Conservation (phyloP, 2,329 filamentous ascomycete species). For the Hortaea sp. region DNA sequence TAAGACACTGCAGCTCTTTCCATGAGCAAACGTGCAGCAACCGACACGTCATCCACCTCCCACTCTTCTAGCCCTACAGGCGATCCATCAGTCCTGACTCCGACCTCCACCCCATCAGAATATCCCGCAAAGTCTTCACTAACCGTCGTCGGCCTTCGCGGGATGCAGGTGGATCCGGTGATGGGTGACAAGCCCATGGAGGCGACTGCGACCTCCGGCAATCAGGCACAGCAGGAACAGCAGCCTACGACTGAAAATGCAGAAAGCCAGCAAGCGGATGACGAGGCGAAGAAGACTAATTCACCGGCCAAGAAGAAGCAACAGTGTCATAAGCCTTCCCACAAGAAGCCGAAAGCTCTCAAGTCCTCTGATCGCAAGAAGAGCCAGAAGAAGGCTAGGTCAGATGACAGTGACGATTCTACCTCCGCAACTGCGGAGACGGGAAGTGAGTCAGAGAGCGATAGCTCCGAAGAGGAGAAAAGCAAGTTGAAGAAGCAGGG, state of each 20-base stretch:
- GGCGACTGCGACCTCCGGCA: conserved; percentile 1
- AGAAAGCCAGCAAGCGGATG: conserved; percentile 2
- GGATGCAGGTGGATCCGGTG: conserved; percentile 7
- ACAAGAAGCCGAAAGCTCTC: conserved; percentile 4
- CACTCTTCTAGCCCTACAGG: conserved; percentile 7
- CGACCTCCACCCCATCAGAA: conserved; percentile 18
- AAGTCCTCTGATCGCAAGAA: conserved; percentile 6
- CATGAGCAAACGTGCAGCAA: conserved; percentile 15
- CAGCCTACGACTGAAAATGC: conserved; percentile 5
- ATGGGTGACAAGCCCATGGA: conserved; percentile 19
- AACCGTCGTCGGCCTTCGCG: conserved; percentile 9
- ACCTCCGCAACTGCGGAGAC: neutral
- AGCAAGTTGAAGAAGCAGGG: conserved; percentile 13
- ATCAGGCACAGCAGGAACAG: neutral
- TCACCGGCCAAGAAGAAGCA: conserved; percentile 11
- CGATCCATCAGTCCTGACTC: conserved; percentile 12
- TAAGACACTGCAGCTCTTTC: conserved; percentile 4
- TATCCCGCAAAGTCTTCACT: conserved; percentile 9
- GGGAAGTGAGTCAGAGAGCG: neutral
- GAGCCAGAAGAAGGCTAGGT: conserved; percentile 2
- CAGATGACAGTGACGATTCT: conserved; percentile 2
- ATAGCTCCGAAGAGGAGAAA: conserved; percentile 1
- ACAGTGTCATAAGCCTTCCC: conserved; percentile 1
- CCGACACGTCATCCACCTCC: conserved; percentile 12
- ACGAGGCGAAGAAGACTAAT: conserved; percentile 8